phyloP scores from a whole-genome alignment of 1,284 basidiomycete genomes.

The Austropuccinia psidii region DNA sequence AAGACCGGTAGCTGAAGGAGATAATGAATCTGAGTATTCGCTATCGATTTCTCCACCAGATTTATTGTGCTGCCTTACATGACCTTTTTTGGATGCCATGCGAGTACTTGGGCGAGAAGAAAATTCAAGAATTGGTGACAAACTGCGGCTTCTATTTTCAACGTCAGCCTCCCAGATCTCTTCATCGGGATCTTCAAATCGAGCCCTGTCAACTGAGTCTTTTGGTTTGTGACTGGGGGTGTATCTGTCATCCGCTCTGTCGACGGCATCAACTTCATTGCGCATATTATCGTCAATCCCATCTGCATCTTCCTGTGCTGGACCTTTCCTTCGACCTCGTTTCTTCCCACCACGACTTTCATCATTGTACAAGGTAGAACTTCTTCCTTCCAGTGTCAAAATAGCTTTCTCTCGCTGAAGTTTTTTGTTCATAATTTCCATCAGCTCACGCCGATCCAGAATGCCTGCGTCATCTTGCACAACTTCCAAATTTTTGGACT shows the following conservation, averaged over 20 bases:
- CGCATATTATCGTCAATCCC: not conserved
- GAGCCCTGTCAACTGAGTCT: conserved; percentile 13
- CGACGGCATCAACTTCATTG: too few species aligned
- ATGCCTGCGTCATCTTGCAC: conserved; percentile 60
- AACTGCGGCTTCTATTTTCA: not conserved
- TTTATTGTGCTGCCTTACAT: not conserved
- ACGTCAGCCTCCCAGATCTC: too few species aligned
- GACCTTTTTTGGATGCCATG: not conserved
- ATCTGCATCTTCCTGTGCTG: not conserved
- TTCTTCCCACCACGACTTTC: not conserved
- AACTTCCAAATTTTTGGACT: conserved; percentile 67
- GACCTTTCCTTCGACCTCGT: not conserved
- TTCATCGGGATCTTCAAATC: conserved; percentile 29
- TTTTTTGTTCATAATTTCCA: conserved; percentile 51
- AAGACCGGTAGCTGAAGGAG: not conserved
- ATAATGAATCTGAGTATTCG: not conserved
- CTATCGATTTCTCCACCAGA: not conserved
- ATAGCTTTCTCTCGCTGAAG: conserved; percentile 47
- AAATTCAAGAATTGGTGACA: conserved; percentile 18
- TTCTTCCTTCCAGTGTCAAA: conserved; percentile 47
- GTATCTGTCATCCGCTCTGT: not conserved
- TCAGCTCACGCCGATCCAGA: conserved; percentile 72
- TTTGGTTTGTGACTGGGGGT: conserved; percentile 10
- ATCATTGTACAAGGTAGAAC: conserved; percentile 37
- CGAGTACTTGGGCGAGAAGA: conserved; percentile 9